Base-by-base conservation (phyloP, 2,329 filamentous ascomycete species). In the Alternaria conjuncta region DNA sequence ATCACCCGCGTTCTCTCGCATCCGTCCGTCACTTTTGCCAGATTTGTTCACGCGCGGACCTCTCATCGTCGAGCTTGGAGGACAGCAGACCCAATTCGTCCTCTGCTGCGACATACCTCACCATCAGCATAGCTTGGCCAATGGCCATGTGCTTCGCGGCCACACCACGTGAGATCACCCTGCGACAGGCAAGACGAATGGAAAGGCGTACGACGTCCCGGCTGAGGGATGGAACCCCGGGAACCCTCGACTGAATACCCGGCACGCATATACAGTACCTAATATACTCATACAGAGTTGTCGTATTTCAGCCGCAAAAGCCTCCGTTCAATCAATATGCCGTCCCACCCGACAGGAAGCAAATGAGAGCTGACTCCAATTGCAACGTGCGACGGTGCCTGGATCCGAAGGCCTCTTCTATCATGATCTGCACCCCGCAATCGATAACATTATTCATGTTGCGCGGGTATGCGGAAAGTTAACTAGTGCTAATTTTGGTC, bases 141-240 rank as follows among this genome's bases (percentile, higher is more conserved):
- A 41, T 30, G 41, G 36, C 26, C 26, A 36, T 18, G 36, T 41
- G 32, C 13, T 36, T 36, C n/a, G 36, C 41, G 12, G 41, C 47
- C 26, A 36, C 12, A 28, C 54, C 46, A 61, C 41, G 45, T 62
- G 28, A 62, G 47, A 32, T 44, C 41, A 54, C 50, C 21, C 4
- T n/a, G 36, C 49, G 21, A 36, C 49, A n/a, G 36, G 13, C 11
- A 28, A 32, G 44, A 18, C 45, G 18, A 18, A 23, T 18, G 41
- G 18, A 18, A 56, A 18, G 15, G 18, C 54, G n/a, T 13, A 26
- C 21, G 11, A 21, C 21, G 15, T 30, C 15, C 45, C 30, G 20
- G 32, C 45, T 20, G 46, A 32, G 32, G 23, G 23, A 18, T 18
- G 15, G 26, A 55, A 23, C n/a, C 53, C 43, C 18, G 28, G 41